These are phyloP conservation scores for Sideroxylon spinosum DNA, from an alignment of 179 eudicot species.

Conservation along the genomic window DNA sequence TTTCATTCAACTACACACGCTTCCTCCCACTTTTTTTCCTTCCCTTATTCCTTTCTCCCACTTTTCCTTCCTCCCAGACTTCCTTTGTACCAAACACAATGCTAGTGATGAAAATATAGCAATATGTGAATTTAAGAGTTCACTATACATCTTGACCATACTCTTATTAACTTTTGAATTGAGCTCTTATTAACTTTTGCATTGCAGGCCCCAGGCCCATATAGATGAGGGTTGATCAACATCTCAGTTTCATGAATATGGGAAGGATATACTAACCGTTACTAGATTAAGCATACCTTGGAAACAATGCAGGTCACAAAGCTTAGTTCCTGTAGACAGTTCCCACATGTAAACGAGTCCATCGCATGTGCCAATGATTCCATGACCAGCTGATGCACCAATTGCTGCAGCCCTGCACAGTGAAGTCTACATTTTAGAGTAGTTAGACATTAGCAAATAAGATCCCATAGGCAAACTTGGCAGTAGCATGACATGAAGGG, in stretches of 20 bases:
- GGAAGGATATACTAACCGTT: background rate
- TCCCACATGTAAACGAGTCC: constrained; percentile 80
- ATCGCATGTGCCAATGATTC: constrained; percentile 65
- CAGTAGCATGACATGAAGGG: background rate
- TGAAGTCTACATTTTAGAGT: constrained; percentile 16
- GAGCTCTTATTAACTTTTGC: no score
- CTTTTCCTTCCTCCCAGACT: no score
- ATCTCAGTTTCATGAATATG: background rate
- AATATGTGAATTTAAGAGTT: background rate
- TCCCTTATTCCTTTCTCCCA: no score
- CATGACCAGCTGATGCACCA: constrained; percentile 67
- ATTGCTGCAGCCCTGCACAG: constrained; percentile 53
- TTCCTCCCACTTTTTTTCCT: no score
- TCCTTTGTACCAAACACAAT: background rate
- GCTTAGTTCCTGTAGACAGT: constrained; percentile 56
- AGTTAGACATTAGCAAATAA: background rate
- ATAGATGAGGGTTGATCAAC: no score
- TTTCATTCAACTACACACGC: no score
- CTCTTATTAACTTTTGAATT: no score
- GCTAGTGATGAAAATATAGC: no score
- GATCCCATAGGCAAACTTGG: background rate
- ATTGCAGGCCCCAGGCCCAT: no score
- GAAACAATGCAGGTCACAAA: constrained; percentile 45
- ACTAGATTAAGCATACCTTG: constrained; percentile 42
- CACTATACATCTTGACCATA: background rate